These are phyloP conservation scores for Diospyros lotus DNA, from an alignment of 148 eudicot species.

Conservation along the genomic window DNA sequence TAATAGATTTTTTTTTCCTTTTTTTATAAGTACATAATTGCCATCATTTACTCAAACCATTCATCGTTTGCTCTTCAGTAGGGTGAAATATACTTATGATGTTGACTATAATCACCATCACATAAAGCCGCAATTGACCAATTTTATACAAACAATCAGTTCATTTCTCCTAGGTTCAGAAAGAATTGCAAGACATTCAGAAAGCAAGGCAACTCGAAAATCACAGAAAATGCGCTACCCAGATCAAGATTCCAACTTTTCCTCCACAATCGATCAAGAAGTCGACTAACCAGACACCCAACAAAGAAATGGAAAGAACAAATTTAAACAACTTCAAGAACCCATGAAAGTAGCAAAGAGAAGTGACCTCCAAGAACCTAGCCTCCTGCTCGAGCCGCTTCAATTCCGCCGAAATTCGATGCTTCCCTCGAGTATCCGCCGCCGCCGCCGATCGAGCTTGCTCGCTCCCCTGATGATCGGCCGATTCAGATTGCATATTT, in stretches of 20 bases:
- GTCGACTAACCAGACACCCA: not conserved
- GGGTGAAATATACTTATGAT: too few species aligned
- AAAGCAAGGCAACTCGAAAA: not conserved
- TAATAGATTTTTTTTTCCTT: too few species aligned
- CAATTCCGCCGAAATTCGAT: constrained; percentile 74
- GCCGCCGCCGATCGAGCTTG: constrained; percentile 25
- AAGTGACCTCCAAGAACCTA: constrained; percentile 54
- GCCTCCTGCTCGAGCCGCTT: constrained; percentile 83
- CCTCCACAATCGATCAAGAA: not conserved
- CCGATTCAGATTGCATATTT: constrained; percentile 32
- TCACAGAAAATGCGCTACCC: not conserved
- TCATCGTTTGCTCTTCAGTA: too few species aligned
- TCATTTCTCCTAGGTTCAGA: not conserved
- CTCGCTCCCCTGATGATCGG: constrained; percentile 28
- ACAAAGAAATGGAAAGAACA: not conserved
- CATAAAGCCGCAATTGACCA: not conserved
- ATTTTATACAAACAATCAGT: not conserved
- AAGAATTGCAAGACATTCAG: not conserved
- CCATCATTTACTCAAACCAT: too few species aligned
- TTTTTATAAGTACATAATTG: too few species aligned
- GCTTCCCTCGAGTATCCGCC: constrained; percentile 67
- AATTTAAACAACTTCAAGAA: not conserved
- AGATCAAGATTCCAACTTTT: constrained; percentile 6
- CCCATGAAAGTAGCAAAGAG: constrained; percentile 1
- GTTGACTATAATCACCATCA: too few species aligned